Evolutionary conservation across 73 alveolate genomes (phyloP).

Genomic region (Tetrahymena thermophila): DNA sequence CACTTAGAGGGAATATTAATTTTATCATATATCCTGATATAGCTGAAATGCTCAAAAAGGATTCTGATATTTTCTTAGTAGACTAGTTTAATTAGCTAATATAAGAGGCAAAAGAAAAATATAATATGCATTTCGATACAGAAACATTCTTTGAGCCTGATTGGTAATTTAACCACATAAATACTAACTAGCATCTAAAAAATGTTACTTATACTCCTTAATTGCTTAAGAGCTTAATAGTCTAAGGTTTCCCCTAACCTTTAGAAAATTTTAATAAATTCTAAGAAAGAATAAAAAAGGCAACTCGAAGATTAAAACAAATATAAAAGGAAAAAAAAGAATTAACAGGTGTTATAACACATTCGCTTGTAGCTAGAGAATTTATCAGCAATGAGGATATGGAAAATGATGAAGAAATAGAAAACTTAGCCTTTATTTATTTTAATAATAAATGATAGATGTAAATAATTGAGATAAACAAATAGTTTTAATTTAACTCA

Average conservation of each 20-base stretch:
- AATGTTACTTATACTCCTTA: background rate
- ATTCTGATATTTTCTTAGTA: background rate
- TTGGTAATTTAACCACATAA: background rate
- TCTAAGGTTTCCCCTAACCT: background rate
- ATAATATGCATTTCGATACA: background rate
- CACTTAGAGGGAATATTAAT: slow-evolving; percentile 21
- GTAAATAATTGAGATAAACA: background rate
- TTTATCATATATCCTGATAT: slow-evolving; percentile 45
- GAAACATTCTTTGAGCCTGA: background rate
- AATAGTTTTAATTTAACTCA: too few relatives aligned
- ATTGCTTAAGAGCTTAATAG: background rate
- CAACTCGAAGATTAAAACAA: background rate
- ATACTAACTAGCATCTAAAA: background rate
- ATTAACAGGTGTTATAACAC: background rate
- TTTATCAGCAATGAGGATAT: background rate
- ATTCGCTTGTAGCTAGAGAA: background rate
- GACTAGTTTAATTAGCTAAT: background rate
- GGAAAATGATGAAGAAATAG: background rate
- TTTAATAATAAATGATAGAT: background rate
- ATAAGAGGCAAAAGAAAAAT: background rate
- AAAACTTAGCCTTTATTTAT: background rate
- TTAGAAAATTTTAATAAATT: background rate
- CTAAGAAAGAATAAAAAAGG: background rate
- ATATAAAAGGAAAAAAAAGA: background rate
- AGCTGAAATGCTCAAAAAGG: background rate